phyloP scores from a whole-genome alignment of 2,329 filamentous ascomycete species.

The Bretziella fagacearum region DNA sequence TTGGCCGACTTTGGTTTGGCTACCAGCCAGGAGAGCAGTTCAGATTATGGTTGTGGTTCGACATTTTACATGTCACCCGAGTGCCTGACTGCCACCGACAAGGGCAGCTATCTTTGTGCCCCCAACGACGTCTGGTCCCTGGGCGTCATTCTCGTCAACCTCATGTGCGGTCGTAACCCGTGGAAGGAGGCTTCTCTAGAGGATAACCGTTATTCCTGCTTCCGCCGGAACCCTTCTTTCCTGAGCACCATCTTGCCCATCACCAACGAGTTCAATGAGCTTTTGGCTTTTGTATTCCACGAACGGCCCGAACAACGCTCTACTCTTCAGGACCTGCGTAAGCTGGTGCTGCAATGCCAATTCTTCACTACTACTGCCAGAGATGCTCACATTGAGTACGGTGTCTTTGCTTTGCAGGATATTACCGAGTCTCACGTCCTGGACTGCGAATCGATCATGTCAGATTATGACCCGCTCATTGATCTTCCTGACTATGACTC shows the following conservation, averaged over 20 bases:
- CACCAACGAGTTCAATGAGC: constrained; percentile 74
- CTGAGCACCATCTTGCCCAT: constrained; percentile 83
- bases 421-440: not conserved
- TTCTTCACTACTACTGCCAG: constrained; percentile 47
- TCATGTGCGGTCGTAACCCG: constrained; percentile 93
- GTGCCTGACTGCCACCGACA: constrained; percentile 60
- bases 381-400: not conserved
- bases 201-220: constrained; percentile 89
- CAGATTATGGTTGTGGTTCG: constrained; percentile 93
- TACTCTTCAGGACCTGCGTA: constrained; percentile 60
- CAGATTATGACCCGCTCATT: constrained; percentile 29
- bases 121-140: constrained; percentile 97
- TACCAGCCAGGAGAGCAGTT: constrained; percentile 64
- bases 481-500: constrained; percentile 21
- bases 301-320: constrained; percentile 70
- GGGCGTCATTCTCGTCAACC: constrained; percentile 94
- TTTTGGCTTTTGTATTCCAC: constrained; percentile 76
- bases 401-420: not conserved
- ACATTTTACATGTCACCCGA: constrained; percentile 99
- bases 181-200: constrained; percentile 94
- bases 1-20: constrained; percentile 95
- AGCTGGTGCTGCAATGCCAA: constrained; percentile 59
- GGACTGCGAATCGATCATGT: constrained; percentile 30
- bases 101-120: constrained; percentile 69
- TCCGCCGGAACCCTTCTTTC: constrained; percentile 69